Evolutionary conservation across 352 stramenopile genomes (phyloP), one percentile per base, ranked within the genome.

Genomic region (Phytopythium boreale): DNA sequence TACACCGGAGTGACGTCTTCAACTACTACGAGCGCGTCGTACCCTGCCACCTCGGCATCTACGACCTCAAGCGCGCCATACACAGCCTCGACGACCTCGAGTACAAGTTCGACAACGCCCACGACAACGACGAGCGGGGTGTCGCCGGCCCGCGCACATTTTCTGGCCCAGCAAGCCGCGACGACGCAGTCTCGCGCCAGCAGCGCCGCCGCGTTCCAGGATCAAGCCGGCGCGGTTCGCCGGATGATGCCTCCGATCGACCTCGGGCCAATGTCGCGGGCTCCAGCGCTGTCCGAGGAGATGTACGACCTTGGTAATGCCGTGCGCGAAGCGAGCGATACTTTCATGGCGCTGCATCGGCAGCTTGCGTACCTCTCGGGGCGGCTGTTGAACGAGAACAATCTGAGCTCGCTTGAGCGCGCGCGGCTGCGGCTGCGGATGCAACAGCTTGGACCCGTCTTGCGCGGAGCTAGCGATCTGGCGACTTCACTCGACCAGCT

Each of bases 301-400:
- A 66, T 79, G 67, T 80, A 74, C 51, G 53, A 51, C 14, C 47
- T 76, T 17, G 70, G 70, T 1, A 79, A 77, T 37, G 64, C 64
- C 4, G 26, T 78, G 8, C 63, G 65, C 9, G 67, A 79, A 49
- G 72, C 62, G 0, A 61, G 63, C 36, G 72, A 79, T 49, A 79
- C 71, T 19, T 77, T 76, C 51, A 52, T 80, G 31, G 72, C 70
- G 22, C 52, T 80, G 22, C 72, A 80, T 37, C 70, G 72, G 1
- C 70, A 80, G 47, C 56, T 80, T 15, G 64, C 72, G 50, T 74
- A 74, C 36, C 31, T 80, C 5, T 67, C 67, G 6, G 64, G 64
- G 12, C 58, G 67, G 9, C 68, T 78, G 44, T 46, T 78, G 27
- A 50, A 57, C 17, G 67, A 70, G 24, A 61, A 79, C 60, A 61